Percentiles rank a stretch among this genome's conserved stretches.
phyloP scores from a whole-genome alignment of 257 asterid species.

The Solanum peruvianum region DNA sequence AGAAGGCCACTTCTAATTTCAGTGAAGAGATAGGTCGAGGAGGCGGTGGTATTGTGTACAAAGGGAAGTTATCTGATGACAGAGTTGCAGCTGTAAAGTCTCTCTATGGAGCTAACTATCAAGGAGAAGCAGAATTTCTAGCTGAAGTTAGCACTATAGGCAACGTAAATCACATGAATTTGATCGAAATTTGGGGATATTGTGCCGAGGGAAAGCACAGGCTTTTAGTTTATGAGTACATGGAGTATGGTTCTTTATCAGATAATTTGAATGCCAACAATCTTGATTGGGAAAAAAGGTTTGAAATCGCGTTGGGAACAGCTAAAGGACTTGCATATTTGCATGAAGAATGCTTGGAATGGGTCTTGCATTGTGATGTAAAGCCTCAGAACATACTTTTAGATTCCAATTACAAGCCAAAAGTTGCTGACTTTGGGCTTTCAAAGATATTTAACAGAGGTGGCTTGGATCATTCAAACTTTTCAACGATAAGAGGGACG shows the following conservation, averaged over 20 bases:
- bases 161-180: conserved; percentile 23
- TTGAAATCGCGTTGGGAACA: conserved; percentile 17
- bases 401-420: conserved; percentile 15
- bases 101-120: conserved; percentile 7
- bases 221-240: conserved; percentile 26
- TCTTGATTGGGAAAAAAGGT: conserved; percentile 29
- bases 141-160: conserved; percentile 14
- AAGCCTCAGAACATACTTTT: conserved; percentile 39
- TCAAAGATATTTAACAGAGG: conserved; percentile 11
- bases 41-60: conserved; percentile 26
- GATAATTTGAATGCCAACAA: conserved; percentile 2
- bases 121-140: conserved; percentile 24
- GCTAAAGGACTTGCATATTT: conserved; percentile 36
- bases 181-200: conserved; percentile 17
- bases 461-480: not conserved
- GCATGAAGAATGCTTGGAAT: conserved; percentile 40
- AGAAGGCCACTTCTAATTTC: conserved; percentile 22
- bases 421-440: conserved; percentile 36
- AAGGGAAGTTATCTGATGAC: conserved; percentile 15
- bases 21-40: conserved; percentile 29
- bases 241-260: conserved; percentile 20
- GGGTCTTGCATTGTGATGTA: conserved; percentile 42
- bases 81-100: conserved; percentile 22
- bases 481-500: conserved; percentile 26
- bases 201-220: conserved; percentile 24